Evolutionary conservation across 305 asterid species (phyloP).

Genomic region (Rubia peregrina): DNA sequence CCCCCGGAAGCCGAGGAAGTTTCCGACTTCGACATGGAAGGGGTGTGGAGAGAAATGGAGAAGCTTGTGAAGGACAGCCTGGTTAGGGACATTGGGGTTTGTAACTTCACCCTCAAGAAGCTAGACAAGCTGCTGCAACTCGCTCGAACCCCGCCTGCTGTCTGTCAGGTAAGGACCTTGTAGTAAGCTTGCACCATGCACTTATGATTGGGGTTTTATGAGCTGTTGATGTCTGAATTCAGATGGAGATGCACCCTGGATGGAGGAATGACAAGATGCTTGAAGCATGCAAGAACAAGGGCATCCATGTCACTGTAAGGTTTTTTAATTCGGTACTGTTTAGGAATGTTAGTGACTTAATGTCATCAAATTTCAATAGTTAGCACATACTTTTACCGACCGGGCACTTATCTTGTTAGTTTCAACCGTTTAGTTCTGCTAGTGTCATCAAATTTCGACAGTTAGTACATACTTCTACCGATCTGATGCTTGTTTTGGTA

Average conservation of each 20-base stretch:
- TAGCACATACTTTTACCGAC: no score
- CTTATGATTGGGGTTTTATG: neutral
- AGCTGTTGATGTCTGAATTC: neutral
- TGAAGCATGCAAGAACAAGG: slow-evolving; percentile 47
- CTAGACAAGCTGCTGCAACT: slow-evolving; percentile 41
- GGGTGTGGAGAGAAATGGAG: slow-evolving; percentile 82
- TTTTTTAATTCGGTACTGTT: neutral
- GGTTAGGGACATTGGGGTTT: slow-evolving; percentile 55
- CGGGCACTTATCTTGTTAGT: no score
- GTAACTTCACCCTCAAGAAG: slow-evolving; percentile 51
- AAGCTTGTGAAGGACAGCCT: slow-evolving; percentile 44
- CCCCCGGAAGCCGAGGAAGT: slow-evolving; percentile 56
- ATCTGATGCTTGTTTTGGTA: no score
- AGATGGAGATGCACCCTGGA: slow-evolving; percentile 88
- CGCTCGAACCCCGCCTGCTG: slow-evolving; percentile 52
- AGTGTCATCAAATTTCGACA: no score
- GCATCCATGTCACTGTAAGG: slow-evolving; percentile 55
- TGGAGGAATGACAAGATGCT: slow-evolving; percentile 85
- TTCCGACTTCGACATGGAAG: slow-evolving; percentile 57
- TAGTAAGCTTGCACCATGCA: neutral
- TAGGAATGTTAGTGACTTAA: no score
- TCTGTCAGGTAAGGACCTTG: slow-evolving; percentile 34
- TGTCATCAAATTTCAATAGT: no score
- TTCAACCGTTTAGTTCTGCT: no score
- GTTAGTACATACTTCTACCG: no score